phyloP scores from a whole-genome alignment of 108 stramenopile genomes.

The Pseudonitzschia delicatissima region DNA sequence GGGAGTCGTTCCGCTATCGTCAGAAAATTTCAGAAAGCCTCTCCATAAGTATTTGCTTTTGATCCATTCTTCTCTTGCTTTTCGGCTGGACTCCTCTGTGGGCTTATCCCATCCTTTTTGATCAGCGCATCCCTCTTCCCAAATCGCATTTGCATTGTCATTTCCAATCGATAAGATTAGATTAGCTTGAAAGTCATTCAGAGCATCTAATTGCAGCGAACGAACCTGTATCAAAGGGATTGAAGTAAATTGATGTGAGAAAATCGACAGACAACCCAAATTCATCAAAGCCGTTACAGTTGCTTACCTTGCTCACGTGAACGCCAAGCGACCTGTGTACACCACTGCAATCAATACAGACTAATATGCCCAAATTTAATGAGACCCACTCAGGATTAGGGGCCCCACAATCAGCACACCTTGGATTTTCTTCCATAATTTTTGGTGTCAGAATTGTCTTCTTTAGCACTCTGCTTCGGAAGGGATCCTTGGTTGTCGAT shows the following conservation, averaged over 20 bases:
- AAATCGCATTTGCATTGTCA: conserved; percentile 70
- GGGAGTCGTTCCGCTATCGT: conserved; percentile 47
- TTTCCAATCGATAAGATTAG: conserved; percentile 70
- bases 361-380: conserved; percentile 80
- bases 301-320: conserved; percentile 93
- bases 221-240: conserved; percentile 39
- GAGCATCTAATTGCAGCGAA: conserved; percentile 67
- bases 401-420: conserved; percentile 82
- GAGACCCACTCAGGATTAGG: conserved; percentile 83
- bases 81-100: conserved; percentile 40
- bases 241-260: neutral
- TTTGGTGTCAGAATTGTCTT: conserved; percentile 45
- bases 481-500: conserved; percentile 33
- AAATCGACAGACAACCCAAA: neutral
- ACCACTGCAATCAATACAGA: conserved; percentile 98
- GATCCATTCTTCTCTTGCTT: conserved; percentile 83
- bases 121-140: conserved; percentile 72
- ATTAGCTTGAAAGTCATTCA: conserved; percentile 57
- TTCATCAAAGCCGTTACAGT: neutral
- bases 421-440: conserved; percentile 62
- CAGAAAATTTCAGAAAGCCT: conserved; percentile 68
- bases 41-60: conserved; percentile 87
- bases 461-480: conserved; percentile 24
- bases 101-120: conserved; percentile 88
- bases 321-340: conserved; percentile 97